Base-by-base conservation (phyloP, 1,284 basidiomycete species). In the Cutaneotrichosporon dermatis region DNA sequence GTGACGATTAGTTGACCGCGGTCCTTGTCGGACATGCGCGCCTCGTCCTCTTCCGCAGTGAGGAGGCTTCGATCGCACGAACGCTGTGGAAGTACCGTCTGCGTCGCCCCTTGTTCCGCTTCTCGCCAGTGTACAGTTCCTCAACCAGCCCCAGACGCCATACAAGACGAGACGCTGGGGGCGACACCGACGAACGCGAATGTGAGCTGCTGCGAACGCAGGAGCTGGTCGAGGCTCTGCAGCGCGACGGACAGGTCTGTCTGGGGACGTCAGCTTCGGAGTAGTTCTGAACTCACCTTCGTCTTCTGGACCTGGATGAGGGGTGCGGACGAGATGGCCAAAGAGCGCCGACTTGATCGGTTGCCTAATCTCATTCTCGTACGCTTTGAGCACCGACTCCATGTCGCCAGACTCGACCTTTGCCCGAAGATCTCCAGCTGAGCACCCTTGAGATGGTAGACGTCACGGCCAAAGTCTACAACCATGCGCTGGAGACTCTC, bases 181-280 rank as follows among this genome's bases (percentile, higher is more conserved):
- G 95, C 94, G 11, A 99, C 88, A 66, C 95, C 95, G 59, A 98
- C 93, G 65, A 97, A 97, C 1, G 90, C 95, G 69, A 99, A 98
- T 1, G 96, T 96, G 37, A 99, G 82, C 75, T 97, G 92, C 77
- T 99, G 95, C 2, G 90, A 93, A 69, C 88, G 90, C 63, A 99
- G 85, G 54, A 99, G 82, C 72, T 89, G 91, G 78, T 99, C 95
- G 66, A 79, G 74, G n/a, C 71, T 97, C 89, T 54, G 90, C 87
- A 56, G 85, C 79, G 70, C 97, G 80, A 35, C 91, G 84, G 80
- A 95, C 84, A 98, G 85, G 75, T 99, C 95, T 59, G 92, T 90
- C 89, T 92, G 44, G n/a, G 25, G 12, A 40, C 15, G 35, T 46
- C 63, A 55, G 49, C 16, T 53, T 6, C 34, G 13, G 13, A 34